A percentile compares a stretch with the other conserved stretches of the same genome.
Evolutionary conservation across 345 rosid species (phyloP).

Genomic region (Eutrema japonicum): DNA sequence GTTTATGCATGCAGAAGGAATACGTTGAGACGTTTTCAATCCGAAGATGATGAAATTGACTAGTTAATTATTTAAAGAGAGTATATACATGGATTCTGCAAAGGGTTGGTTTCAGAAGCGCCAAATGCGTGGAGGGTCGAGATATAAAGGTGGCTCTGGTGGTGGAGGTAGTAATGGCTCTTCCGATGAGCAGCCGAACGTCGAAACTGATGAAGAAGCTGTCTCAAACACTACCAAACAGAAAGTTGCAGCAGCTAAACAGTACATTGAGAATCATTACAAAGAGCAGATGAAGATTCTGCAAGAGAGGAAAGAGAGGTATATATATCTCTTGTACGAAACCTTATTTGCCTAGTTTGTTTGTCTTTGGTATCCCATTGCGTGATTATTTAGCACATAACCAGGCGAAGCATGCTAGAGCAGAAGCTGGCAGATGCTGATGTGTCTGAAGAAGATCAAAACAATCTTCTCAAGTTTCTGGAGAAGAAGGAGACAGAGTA

Average conservation of each 20-base stretch:
- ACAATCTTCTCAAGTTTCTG: slow-evolving; percentile 80
- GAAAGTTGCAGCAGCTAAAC: slow-evolving; percentile 83
- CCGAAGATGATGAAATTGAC: neutral
- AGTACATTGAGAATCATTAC: slow-evolving; percentile 87
- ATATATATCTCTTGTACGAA: neutral
- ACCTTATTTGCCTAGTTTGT: too few species aligned
- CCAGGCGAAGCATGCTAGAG: slow-evolving; percentile 73
- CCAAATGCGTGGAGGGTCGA: slow-evolving; percentile 52
- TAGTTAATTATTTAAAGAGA: neutral
- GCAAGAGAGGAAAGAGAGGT: slow-evolving; percentile 77
- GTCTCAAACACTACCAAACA: slow-evolving; percentile 67
- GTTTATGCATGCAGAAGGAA: slow-evolving; percentile 14
- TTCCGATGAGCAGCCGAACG: slow-evolving; percentile 28
- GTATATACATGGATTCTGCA: slow-evolving; percentile 69
- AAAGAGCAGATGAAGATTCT: slow-evolving; percentile 86
- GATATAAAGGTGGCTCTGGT: slow-evolving; percentile 49
- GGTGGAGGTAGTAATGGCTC: slow-evolving; percentile 43
- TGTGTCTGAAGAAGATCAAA: slow-evolving; percentile 95
- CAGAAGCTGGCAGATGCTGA: slow-evolving; percentile 96
- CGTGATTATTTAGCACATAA: neutral
- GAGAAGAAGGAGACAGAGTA: slow-evolving; percentile 97
- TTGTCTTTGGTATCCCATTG: neutral
- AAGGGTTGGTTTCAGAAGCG: slow-evolving; percentile 78
- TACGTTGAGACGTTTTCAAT: slow-evolving; percentile 13
- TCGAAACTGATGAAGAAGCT: slow-evolving; percentile 49